Evolutionary conservation across 2,329 filamentous ascomycete genomes (phyloP).

Genomic region (Epichloe scottii): DNA sequence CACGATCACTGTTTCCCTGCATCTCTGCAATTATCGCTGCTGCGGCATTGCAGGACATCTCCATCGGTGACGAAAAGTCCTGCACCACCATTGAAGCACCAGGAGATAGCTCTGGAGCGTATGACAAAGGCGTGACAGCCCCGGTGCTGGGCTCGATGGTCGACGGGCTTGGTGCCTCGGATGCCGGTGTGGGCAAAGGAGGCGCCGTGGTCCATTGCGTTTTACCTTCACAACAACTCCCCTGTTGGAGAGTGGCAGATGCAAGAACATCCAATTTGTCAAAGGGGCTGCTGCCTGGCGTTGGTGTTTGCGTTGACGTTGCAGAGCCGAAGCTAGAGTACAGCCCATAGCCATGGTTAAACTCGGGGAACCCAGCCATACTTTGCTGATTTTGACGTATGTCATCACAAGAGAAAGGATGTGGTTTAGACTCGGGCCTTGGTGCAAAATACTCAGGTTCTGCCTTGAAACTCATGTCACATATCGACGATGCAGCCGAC

Average conservation of each 20-base stretch:
- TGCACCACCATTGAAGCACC: conserved; percentile 2
- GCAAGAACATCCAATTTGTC: conserved; percentile 27
- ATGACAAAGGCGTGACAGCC: conserved; percentile 10
- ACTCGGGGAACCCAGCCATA: neutral
- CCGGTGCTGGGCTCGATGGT: conserved; percentile 12
- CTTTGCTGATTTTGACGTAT: neutral
- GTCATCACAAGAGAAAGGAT: neutral
- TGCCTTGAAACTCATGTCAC: neutral
- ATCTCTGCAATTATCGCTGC: conserved; percentile 27
- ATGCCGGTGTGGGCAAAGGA: conserved; percentile 10
- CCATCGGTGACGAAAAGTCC: conserved; percentile 15
- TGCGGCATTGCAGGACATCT: conserved; percentile 23
- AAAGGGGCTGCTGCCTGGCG: conserved; percentile 12
- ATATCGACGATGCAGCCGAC: neutral
- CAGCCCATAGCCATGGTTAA: neutral
- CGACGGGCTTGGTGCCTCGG: conserved; percentile 13
- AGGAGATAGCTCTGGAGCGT: conserved; percentile 7
- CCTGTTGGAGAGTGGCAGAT: conserved; percentile 22
- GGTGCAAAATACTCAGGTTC: neutral
- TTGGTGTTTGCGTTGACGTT: neutral
- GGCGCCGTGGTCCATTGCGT: conserved; percentile 11
- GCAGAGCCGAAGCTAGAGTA: neutral
- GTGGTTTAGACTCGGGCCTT: neutral
- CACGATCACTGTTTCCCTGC: conserved; percentile 20
- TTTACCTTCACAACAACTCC: conserved; percentile 11